Evolutionary conservation across 192 early-diverging fungal species (phyloP), one percentile per base, ranked within the genome.

Genomic region (Chytriomyces hyalinus): DNA sequence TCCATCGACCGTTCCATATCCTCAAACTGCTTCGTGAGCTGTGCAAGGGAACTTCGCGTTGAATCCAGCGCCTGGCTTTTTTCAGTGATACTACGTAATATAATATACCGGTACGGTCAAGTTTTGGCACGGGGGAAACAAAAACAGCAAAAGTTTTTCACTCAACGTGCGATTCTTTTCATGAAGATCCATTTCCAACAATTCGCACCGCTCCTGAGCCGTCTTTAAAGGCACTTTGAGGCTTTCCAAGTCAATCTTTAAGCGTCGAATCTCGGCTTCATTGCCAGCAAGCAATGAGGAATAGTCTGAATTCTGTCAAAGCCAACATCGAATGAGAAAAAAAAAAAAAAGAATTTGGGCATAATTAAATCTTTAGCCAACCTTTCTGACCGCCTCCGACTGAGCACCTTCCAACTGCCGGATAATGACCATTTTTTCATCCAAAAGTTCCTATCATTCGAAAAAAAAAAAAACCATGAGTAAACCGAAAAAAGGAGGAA

Each of bases 381-480:
- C 71, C 71, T 73, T 73, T 24, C 61, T 20, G 60, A 73, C 28
- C 36, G 71, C 26, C 20, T 73, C 71, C 11, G 60, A 63, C 44
- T 73, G 71, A 2, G 71, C 44, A 17, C 36, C 28, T 26, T 73
- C 71, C 59, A 73, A 44, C 44, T 61, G 60, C n/a, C 61, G 22
- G 24, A 73, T 73, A 5, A 62, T 73, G n/a, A 63, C 20, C 10
- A 73, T 62, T 48, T 73, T 73, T 45, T 73, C 71, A 24, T 73
- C 71, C 28, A 73, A 26, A 11, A 73, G 10, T 73, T 73, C 71
- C 61, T 73, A 44, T 6, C 9, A 24, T 13, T 73, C 8, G 17
- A 43, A 13, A 71, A 0, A n/a, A n/a, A 43, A 13, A 71, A 46
- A 67, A 67, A 0, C 10, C 11, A 26, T 64, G 11, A 47, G 17